Percentiles rank a stretch among this genome's conserved stretches.
Conservation (phyloP, 1,139 yeast species). For the Saccharomyces hybrid region DNA sequence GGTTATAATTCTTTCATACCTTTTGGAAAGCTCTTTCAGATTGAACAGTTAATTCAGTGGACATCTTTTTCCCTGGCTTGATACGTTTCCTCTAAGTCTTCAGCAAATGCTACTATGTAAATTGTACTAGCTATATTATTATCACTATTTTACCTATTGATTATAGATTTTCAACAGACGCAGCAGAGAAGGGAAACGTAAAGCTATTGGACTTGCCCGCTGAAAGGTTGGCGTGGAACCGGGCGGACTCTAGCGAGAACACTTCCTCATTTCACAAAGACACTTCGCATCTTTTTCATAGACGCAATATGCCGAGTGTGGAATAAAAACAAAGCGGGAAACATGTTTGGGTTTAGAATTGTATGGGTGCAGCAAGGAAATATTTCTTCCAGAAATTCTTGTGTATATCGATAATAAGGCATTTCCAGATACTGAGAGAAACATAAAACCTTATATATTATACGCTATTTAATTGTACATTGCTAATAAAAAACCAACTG, state of each 20-base stretch:
- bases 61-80: slow-evolving; percentile 51
- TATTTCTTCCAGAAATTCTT: too few species aligned
- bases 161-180: not conserved
- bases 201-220: not conserved
- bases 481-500: not conserved
- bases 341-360: not conserved
- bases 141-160: not conserved
- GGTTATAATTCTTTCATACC: slow-evolving; percentile 48
- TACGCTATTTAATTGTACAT: not conserved
- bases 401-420: not conserved
- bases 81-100: not conserved
- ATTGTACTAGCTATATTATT: not conserved
- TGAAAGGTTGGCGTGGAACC: not conserved
- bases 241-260: not conserved
- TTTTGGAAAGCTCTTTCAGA: slow-evolving; percentile 99
- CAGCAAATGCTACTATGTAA: not conserved
- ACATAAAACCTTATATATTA: not conserved
- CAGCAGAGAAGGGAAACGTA: not conserved
- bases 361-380: not conserved
- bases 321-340: not conserved
- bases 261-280: not conserved
- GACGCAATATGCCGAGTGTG: too few species aligned
- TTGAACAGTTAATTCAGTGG: slow-evolving; percentile 99
- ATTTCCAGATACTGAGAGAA: not conserved
- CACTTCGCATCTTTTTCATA: not conserved